Conservation (phyloP, 2,329 filamentous ascomycete genomes). For the Didymellaceae sp. region DNA sequence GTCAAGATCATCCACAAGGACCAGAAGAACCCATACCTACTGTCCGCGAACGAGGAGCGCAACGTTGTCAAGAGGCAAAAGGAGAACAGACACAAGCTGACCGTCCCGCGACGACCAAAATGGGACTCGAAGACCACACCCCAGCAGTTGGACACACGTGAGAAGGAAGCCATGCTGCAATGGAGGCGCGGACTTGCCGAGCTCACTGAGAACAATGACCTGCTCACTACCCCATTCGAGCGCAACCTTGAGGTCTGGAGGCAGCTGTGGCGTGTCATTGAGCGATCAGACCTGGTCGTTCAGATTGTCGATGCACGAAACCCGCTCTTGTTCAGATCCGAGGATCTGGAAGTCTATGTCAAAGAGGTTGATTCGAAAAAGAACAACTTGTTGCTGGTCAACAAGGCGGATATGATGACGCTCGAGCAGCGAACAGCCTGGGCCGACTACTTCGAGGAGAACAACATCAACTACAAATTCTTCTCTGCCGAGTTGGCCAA, state of each 20-base stretch:
- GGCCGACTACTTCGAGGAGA: conserved; percentile 83
- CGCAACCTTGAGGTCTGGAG: conserved; percentile 97
- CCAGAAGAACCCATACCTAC: conserved; percentile 91
- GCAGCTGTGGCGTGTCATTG: conserved; percentile 97
- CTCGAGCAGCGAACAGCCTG: conserved; percentile 78
- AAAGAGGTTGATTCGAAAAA: conserved; percentile 89
- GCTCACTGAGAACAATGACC: conserved; percentile 88
- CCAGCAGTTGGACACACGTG: conserved; percentile 76
- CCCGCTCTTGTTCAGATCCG: conserved; percentile 89
- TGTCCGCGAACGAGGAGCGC: conserved; percentile 84
- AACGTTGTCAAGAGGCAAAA: conserved; percentile 80
- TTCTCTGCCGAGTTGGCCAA: conserved; percentile 95
- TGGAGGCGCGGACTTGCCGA: conserved; percentile 93
- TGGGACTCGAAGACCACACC: conserved; percentile 90
- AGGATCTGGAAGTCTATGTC: conserved; percentile 92
- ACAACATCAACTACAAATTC: conserved; percentile 89
- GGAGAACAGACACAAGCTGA: conserved; percentile 77
- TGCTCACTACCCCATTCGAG: conserved; percentile 98
- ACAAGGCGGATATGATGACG: conserved; percentile 99
- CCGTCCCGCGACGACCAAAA: conserved; percentile 84
- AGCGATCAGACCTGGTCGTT: conserved; percentile 91
- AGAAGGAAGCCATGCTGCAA: conserved; percentile 80
- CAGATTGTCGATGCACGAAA: conserved; percentile 98
- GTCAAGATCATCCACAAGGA: conserved; percentile 98
- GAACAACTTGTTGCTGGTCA: conserved; percentile 89